These are phyloP conservation scores for Saccharomyces jurei DNA, from an alignment of 805 yeast species.

Conservation along the genomic window DNA sequence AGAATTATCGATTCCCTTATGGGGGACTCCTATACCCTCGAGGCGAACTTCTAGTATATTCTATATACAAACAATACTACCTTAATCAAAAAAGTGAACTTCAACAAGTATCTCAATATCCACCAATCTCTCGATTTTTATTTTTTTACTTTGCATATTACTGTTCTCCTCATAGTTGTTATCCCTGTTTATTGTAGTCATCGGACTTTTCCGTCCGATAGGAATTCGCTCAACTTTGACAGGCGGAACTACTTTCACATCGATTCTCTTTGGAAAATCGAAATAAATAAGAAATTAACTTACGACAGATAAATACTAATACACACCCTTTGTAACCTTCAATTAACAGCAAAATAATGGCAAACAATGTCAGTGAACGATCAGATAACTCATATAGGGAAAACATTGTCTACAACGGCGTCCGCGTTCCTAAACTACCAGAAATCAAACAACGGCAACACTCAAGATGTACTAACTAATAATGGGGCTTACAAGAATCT, in stretches of 20 bases:
- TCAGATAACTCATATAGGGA: slow-evolving; percentile 33
- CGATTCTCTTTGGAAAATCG: background rate
- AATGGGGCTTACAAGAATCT: slow-evolving; percentile 27
- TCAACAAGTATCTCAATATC: no score
- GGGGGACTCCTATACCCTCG: no score
- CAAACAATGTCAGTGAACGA: slow-evolving; percentile 23
- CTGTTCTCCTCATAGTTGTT: background rate
- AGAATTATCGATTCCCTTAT: no score
- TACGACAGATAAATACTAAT: no score
- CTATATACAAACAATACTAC: no score
- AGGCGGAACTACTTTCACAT: background rate
- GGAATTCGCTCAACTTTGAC: background rate
- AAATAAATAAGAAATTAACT: background rate
- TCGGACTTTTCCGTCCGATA: background rate
- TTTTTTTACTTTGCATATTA: background rate
- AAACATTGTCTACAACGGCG: slow-evolving; percentile 49
- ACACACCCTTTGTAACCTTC: background rate
- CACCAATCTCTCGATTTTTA: background rate
- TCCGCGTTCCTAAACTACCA: slow-evolving; percentile 44
- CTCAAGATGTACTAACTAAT: slow-evolving; percentile 27
- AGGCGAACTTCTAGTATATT: no score
- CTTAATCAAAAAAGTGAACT: no score
- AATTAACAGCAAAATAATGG: slow-evolving; percentile 5
- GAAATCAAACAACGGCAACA: slow-evolving; percentile 12
- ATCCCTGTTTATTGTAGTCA: background rate